Conservation (phyloP, 352 stramenopile species). For the Pythium angustatum region DNA sequence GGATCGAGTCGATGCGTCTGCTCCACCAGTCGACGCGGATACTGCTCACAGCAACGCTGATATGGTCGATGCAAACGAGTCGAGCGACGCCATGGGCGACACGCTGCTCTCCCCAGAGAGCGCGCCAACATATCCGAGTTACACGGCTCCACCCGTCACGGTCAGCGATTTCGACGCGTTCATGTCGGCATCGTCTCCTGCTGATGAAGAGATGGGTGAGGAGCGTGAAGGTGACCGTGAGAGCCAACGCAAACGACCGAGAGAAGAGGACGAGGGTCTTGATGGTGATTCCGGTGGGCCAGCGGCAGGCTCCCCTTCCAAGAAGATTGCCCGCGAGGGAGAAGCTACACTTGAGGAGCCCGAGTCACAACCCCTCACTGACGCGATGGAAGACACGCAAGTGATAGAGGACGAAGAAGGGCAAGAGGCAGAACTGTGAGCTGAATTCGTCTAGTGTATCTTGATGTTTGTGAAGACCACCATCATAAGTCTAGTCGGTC, state of each 20-base stretch:
- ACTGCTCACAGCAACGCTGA: neutral
- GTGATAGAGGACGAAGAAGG: conserved; percentile 14
- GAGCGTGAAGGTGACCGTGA: neutral
- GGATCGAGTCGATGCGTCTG: neutral
- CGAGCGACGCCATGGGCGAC: conserved; percentile 11
- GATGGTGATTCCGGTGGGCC: neutral
- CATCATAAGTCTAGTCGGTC: too few relatives aligned
- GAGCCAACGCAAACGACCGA: conserved; percentile 2
- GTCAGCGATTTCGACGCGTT: neutral
- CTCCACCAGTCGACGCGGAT: neutral
- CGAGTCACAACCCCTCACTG: neutral
- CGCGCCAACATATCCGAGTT: conserved; percentile 3
- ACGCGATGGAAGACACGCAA: conserved; percentile 14
- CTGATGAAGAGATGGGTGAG: neutral
- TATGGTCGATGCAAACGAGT: conserved; percentile 10
- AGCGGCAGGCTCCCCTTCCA: neutral
- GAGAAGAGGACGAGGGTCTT: neutral
- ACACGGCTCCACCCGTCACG: neutral
- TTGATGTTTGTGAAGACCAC: neutral
- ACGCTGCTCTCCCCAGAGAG: conserved; percentile 14
- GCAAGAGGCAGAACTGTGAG: conserved; percentile 21
- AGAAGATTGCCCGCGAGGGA: conserved; percentile 12
- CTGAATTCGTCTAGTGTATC: neutral
- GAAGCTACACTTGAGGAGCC: neutral
- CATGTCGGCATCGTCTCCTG: neutral